Evolutionary conservation across 2,329 filamentous ascomycete species (phyloP).

Genomic region (Fusarium nygamai): DNA sequence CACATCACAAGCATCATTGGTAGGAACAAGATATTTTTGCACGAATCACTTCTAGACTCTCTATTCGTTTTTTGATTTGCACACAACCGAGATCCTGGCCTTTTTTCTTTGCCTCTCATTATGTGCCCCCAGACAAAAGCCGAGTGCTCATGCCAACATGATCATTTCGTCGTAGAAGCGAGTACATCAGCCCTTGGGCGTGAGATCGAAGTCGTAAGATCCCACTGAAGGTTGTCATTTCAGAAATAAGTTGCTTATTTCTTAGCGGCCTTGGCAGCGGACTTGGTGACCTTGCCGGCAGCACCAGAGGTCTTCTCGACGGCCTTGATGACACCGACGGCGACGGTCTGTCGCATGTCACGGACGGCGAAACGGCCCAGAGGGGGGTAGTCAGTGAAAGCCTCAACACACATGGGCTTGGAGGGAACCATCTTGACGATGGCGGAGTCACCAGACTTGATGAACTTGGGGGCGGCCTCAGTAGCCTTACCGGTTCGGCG

Average conservation of each 20-base stretch:
- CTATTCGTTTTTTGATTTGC: constrained; percentile 60
- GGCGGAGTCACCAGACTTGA: constrained; percentile 99
- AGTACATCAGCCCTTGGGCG: constrained; percentile 49
- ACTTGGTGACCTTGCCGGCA: constrained; percentile 75
- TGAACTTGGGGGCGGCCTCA: constrained; percentile 95
- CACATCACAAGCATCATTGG: not conserved
- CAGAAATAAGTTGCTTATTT: constrained; percentile 65
- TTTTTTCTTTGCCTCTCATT: constrained; percentile 54
- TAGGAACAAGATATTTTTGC: constrained; percentile 29
- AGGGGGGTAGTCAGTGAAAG: constrained; percentile 99
- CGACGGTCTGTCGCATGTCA: constrained; percentile 94
- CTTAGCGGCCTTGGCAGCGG: constrained; percentile 78
- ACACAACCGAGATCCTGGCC: constrained; percentile 55
- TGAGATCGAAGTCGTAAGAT: constrained; percentile 40
- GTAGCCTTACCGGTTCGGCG: constrained; percentile 99
- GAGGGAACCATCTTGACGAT: constrained; percentile 99
- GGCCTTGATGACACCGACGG: constrained; percentile 94
- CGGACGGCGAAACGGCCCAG: constrained; percentile 99
- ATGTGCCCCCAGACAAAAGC: constrained; percentile 54
- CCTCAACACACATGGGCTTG: constrained; percentile 99
- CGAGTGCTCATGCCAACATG: constrained; percentile 57
- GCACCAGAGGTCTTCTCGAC: constrained; percentile 72
- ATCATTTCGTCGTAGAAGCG: constrained; percentile 59
- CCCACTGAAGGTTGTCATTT: constrained; percentile 38
- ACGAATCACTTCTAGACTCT: constrained; percentile 59